Conservation (phyloP, 2,329 filamentous ascomycete genomes). For the Aplosporella prunicola region DNA sequence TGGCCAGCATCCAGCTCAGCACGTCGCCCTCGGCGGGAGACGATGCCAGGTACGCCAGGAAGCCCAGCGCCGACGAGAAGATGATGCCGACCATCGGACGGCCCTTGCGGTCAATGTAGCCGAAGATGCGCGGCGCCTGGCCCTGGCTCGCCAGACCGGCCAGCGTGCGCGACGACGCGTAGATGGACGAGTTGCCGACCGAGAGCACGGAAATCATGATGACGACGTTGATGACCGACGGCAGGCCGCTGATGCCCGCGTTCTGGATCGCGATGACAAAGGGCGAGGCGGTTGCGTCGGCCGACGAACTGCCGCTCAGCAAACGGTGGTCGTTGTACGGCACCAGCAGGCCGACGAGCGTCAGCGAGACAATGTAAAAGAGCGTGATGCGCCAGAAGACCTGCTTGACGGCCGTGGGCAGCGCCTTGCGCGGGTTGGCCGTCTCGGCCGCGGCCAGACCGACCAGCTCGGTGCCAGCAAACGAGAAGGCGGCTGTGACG, state of each 20-base stretch:
- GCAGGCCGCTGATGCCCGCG: slow-evolving; percentile 70
- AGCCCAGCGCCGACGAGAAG: slow-evolving; percentile 51
- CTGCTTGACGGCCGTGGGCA: slow-evolving; percentile 86
- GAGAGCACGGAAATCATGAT: slow-evolving; percentile 85
- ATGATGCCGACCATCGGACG: slow-evolving; percentile 49
- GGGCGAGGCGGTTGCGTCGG: slow-evolving; percentile 67
- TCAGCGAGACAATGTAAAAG: slow-evolving; percentile 80
- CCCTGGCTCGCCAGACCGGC: slow-evolving; percentile 78
- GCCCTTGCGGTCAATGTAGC: slow-evolving; percentile 52
- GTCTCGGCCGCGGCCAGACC: slow-evolving; percentile 72
- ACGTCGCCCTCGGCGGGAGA: slow-evolving; percentile 52
- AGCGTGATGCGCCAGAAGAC: slow-evolving; percentile 86
- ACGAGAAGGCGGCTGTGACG: slow-evolving; percentile 66
- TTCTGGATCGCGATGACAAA: slow-evolving; percentile 89
- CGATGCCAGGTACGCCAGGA: slow-evolving; percentile 61
- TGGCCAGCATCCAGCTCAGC: slow-evolving; percentile 70
- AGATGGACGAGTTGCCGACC: slow-evolving; percentile 85
- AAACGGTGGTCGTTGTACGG: slow-evolving; percentile 60
- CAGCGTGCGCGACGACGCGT: slow-evolving; percentile 82
- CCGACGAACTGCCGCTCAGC: slow-evolving; percentile 46
- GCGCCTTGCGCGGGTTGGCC: slow-evolving; percentile 67
- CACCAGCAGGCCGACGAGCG: slow-evolving; percentile 73
- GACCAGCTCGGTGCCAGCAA: slow-evolving; percentile 67
- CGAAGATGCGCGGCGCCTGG: slow-evolving; percentile 47
- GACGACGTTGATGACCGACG: slow-evolving; percentile 88